A percentile compares a stretch with the other conserved stretches of the same genome.
These are phyloP conservation scores for Vitis hybrid DNA, from an alignment of 177 flowering plant species.

Conservation along the genomic window DNA sequence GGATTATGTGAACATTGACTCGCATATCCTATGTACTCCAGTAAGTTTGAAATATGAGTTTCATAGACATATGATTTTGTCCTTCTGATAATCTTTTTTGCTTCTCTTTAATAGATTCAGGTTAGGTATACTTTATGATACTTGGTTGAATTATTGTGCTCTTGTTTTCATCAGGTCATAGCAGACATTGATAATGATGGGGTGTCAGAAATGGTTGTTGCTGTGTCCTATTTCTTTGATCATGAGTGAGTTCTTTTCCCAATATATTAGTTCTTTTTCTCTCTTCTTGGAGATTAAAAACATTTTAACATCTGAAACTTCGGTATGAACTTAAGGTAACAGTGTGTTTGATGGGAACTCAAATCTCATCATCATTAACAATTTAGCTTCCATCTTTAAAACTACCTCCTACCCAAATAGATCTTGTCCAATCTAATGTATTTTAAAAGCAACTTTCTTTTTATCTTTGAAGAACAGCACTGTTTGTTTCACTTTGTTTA, in stretches of 20 bases:
- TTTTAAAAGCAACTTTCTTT: no score
- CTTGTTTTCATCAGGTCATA: constrained; percentile 60
- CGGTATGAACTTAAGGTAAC: neutral
- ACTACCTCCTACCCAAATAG: no score
- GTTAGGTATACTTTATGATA: neutral
- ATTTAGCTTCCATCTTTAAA: no score
- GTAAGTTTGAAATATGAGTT: constrained; percentile 47
- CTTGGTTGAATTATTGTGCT: neutral
- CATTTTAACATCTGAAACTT: neutral
- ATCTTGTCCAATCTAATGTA: no score
- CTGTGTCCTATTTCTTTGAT: constrained; percentile 97
- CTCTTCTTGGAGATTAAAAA: neutral
- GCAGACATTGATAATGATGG: constrained; percentile 98
- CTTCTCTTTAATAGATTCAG: neutral
- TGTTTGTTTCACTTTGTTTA: neutral
- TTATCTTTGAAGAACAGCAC: no score
- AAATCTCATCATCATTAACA: no score
- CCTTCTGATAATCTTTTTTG: neutral
- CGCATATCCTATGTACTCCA: constrained; percentile 89
- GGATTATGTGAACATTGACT: constrained; percentile 82
- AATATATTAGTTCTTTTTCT: neutral
- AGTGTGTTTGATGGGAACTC: neutral
- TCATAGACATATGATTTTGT: neutral
- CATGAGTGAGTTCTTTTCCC: constrained; percentile 70
- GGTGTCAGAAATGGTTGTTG: constrained; percentile 87